These are phyloP conservation scores for Dactylonectria macrodidyma DNA, from an alignment of 2,329 filamentous ascomycete genomes.

Conservation along the genomic window DNA sequence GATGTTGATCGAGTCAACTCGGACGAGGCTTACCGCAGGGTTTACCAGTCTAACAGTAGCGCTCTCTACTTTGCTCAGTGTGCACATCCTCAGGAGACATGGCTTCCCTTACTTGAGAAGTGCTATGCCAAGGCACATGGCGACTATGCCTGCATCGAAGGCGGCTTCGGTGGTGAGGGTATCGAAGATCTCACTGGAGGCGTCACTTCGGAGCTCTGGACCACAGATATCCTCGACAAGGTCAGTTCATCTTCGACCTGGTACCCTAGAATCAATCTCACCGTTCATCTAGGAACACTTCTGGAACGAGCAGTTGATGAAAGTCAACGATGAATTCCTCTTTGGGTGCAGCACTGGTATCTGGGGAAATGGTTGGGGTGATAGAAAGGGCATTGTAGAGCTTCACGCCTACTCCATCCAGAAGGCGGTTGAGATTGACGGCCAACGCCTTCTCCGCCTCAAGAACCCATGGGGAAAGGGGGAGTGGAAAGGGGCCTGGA, in stretches of 20 bases:
- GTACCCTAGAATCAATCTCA: not conserved
- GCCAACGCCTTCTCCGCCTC: constrained; percentile 75
- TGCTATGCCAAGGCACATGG: constrained; percentile 87
- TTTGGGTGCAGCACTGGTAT: constrained; percentile 72
- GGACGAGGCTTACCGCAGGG: constrained; percentile 75
- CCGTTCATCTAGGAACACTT: constrained; percentile 63
- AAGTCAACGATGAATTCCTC: constrained; percentile 84
- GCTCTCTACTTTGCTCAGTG: constrained; percentile 85
- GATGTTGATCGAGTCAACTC: constrained; percentile 64
- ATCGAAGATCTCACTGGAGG: constrained; percentile 75
- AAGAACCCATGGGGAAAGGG: constrained; percentile 86
- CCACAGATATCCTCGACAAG: constrained; percentile 80
- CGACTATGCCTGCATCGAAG: constrained; percentile 82
- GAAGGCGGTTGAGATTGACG: constrained; percentile 69
- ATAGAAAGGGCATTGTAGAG: constrained; percentile 71
- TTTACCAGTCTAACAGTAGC: constrained; percentile 81
- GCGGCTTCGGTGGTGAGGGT: constrained; percentile 76
- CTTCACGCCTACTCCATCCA: constrained; percentile 75
- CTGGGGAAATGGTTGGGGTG: constrained; percentile 50
- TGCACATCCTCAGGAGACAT: constrained; percentile 82
- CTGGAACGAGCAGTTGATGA: constrained; percentile 84
- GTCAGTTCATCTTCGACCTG: constrained; percentile 58
- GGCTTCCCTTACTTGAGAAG: constrained; percentile 85
- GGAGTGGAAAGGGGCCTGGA: constrained; percentile 88
- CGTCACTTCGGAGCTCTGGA: constrained; percentile 76